These are phyloP conservation scores for Trichoderma harzianum DNA, from an alignment of 2,329 filamentous ascomycete species.

Conservation along the genomic window DNA sequence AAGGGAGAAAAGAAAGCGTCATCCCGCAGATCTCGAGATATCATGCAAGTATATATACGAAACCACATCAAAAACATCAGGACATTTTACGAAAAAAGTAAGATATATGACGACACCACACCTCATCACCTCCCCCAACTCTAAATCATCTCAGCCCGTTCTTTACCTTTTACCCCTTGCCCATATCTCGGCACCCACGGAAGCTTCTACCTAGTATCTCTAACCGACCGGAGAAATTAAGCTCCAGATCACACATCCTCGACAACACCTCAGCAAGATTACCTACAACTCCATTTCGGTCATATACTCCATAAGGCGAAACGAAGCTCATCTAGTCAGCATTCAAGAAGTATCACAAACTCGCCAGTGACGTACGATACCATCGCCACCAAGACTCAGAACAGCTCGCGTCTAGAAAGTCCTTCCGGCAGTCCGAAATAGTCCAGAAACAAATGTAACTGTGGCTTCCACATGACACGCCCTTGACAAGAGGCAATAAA, in stretches of 20 bases:
- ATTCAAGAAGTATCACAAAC: not conserved
- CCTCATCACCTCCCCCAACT: not conserved
- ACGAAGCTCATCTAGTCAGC: too few species aligned
- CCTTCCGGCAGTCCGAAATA: not conserved
- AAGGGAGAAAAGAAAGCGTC: not conserved
- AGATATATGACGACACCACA: conserved; percentile 4
- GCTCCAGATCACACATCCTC: not conserved
- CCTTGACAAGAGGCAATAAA: not conserved
- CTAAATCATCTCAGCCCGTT: not conserved
- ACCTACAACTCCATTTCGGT: too few species aligned
- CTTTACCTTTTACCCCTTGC: not conserved
- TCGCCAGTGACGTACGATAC: not conserved
- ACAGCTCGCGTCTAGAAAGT: not conserved
- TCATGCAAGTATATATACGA: not conserved
- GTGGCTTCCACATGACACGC: not conserved
- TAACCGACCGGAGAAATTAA: not conserved
- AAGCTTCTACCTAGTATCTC: not conserved
- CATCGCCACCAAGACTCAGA: not conserved
- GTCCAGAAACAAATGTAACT: not conserved
- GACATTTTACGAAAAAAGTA: not conserved
- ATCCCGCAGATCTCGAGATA: too few species aligned
- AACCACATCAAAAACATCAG: not conserved
- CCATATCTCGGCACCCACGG: not conserved
- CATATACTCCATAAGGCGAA: too few species aligned
- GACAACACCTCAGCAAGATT: not conserved